phyloP scores from a whole-genome alignment of 2,329 filamentous ascomycete genomes.

The Trichophyton mentagrophytes region DNA sequence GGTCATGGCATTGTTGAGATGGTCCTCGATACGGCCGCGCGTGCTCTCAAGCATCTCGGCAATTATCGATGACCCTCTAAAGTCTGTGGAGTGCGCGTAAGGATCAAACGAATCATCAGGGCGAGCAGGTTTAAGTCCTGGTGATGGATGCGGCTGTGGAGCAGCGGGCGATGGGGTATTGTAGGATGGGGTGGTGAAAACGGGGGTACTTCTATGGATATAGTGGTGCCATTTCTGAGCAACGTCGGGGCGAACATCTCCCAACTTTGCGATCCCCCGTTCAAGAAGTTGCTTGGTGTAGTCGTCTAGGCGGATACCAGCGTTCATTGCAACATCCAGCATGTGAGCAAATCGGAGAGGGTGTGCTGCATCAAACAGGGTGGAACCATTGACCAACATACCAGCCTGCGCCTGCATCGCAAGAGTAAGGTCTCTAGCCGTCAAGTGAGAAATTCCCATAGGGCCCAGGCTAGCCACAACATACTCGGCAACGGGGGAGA shows the following conservation, averaged over 20 bases:
- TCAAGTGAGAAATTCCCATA: constrained; percentile 46
- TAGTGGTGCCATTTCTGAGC: constrained; percentile 47
- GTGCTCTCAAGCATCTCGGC: constrained; percentile 77
- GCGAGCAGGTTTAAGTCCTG: constrained; percentile 44
- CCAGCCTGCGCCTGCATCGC: constrained; percentile 48
- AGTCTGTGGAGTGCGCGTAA: constrained; percentile 79
- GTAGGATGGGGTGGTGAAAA: constrained; percentile 31
- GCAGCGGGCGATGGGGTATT: constrained; percentile 26
- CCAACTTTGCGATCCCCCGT: constrained; percentile 44
- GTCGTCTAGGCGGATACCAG: constrained; percentile 41
- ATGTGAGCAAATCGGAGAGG: constrained; percentile 50
- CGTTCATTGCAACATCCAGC: constrained; percentile 44
- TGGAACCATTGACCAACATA: constrained; percentile 30
- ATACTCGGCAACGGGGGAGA: constrained; percentile 48
- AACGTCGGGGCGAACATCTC: constrained; percentile 34
- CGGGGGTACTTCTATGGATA: constrained; percentile 17
- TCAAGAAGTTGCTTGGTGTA: constrained; percentile 46
- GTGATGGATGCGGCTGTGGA: constrained; percentile 34
- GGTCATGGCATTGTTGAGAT: constrained; percentile 65
- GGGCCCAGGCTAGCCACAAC: constrained; percentile 48
- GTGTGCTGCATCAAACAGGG: constrained; percentile 43
- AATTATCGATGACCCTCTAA: constrained; percentile 83
- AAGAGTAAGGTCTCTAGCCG: constrained; percentile 40
- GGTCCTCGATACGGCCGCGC: constrained; percentile 57
- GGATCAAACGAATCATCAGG: constrained; percentile 81